Percentiles rank a stretch among this genome's conserved stretches.
Evolutionary conservation across 305 asterid species (phyloP).

Genomic region (Fraxinus angustifolia): DNA sequence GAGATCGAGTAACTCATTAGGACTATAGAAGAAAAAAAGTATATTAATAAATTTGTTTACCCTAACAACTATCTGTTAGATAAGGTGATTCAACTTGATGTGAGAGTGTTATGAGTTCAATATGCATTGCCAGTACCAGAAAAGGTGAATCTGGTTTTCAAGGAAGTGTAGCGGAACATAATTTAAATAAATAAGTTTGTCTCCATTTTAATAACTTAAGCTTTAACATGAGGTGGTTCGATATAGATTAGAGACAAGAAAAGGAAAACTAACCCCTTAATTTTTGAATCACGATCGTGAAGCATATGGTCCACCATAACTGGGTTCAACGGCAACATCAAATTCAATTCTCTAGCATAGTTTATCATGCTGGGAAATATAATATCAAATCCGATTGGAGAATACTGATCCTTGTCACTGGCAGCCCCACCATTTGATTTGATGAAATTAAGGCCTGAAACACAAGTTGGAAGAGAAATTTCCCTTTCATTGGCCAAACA

Average conservation of each 20-base stretch:
- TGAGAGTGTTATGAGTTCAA: no score
- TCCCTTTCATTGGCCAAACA: background rate
- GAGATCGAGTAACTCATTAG: background rate
- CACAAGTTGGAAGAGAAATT: background rate
- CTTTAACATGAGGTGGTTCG: background rate
- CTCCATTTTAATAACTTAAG: background rate
- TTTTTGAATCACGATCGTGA: background rate
- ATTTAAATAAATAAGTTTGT: background rate
- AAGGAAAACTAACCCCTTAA: slow-evolving; percentile 22
- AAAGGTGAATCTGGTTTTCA: no score
- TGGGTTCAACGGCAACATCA: slow-evolving; percentile 22
- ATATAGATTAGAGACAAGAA: background rate
- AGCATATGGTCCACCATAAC: slow-evolving; percentile 8
- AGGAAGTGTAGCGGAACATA: no score
- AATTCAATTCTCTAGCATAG: slow-evolving; percentile 23
- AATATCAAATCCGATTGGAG: slow-evolving; percentile 35
- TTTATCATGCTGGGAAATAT: slow-evolving; percentile 32
- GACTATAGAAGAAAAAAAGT: background rate
- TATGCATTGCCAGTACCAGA: no score
- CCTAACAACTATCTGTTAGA: no score
- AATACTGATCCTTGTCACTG: slow-evolving; percentile 4
- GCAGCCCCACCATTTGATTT: slow-evolving; percentile 20
- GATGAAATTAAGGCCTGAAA: slow-evolving; percentile 32
- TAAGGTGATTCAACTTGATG: no score
- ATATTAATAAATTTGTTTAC: no score